Evolutionary conservation across 108 stramenopile species (phyloP).

Genomic region (Nitzschia inconspicua): DNA sequence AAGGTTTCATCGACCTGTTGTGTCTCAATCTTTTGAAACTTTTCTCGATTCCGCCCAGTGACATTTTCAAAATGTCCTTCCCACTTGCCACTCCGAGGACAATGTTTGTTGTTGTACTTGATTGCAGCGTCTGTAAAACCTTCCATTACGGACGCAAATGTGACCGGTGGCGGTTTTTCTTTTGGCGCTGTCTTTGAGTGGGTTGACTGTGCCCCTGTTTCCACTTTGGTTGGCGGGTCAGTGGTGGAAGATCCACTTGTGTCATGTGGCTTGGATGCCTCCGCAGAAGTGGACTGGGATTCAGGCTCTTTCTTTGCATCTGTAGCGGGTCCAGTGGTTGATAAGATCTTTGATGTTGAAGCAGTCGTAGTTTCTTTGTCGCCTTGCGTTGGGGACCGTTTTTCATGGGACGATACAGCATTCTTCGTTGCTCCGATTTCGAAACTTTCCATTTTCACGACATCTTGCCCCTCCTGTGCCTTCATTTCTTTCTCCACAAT

Average conservation of each 20-base stretch:
- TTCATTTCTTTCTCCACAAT: not conserved
- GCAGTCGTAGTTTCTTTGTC: not conserved
- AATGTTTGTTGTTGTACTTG: not conserved
- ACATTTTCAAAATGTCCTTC: slow-evolving; percentile 79
- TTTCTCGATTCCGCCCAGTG: not conserved
- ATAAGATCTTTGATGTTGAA: not conserved
- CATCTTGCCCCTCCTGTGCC: not conserved
- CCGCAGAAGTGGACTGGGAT: not conserved
- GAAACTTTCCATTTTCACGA: not conserved
- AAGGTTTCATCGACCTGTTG: slow-evolving; percentile 53
- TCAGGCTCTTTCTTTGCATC: not conserved
- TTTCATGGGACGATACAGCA: not conserved
- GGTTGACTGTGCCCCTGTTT: not conserved
- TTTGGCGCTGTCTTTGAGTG: not conserved
- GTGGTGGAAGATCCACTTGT: not conserved
- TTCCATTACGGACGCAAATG: not conserved
- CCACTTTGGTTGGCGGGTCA: not conserved
- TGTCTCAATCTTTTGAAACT: not conserved
- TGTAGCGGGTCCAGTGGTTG: not conserved
- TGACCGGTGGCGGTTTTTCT: slow-evolving; percentile 3
- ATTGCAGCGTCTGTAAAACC: not conserved
- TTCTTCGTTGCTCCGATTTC: not conserved
- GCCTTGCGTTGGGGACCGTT: not conserved
- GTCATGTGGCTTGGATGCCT: not conserved
- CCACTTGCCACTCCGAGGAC: slow-evolving; percentile 63